Base-by-base conservation (phyloP, 1,139 yeast species). In the Blastobotrys serpentis region DNA sequence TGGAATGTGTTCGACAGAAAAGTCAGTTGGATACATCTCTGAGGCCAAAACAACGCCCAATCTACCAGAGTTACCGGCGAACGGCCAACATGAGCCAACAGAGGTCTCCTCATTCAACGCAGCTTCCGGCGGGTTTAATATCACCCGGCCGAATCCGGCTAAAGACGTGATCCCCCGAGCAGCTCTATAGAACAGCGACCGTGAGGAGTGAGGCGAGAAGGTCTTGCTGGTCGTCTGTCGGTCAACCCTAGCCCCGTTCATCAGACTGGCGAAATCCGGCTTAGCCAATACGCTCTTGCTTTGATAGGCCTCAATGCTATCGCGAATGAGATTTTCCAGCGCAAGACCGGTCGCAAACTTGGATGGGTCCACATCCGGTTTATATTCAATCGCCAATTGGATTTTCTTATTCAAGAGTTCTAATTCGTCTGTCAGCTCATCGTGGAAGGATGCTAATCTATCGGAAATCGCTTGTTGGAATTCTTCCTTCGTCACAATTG, bases 31-130 rank as follows among this genome's bases (percentile, higher is more conserved):
- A 22, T 43, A 44, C 17, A 63, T 58, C 8, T 53, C 52, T 4
- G 56, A 52, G 1, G 68, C 62, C 29, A 68, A 53, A 7, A 52
- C 44, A 17, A 68, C 52, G 0, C 62, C 70, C 30, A 68, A 52
- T 6, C 49, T 55, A 8, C 71, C 72, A 11, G 48, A 34, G 2
- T 50, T 45, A 1, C 71, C 71, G 8, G 60, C 55, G 44, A 68
- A 61, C 19, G 71, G 65, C 72, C 72, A 68, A 52, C 72, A 68
- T 42, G 56, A 56, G 4, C 70, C 71, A 2, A 59, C 55, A 11
- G 58, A 53, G 16, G 53, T 50, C 2, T 57, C 60, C 2, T 61
- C 55, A 21, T 52, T 50, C 11, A 67, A 55, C 2, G 67, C 68
- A 26, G 54, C 57, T 26, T 55, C 59, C 7, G 67, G 63, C 4